phyloP scores from a whole-genome alignment of 1,139 yeast genomes.

The Yamadazyma blattariae region DNA sequence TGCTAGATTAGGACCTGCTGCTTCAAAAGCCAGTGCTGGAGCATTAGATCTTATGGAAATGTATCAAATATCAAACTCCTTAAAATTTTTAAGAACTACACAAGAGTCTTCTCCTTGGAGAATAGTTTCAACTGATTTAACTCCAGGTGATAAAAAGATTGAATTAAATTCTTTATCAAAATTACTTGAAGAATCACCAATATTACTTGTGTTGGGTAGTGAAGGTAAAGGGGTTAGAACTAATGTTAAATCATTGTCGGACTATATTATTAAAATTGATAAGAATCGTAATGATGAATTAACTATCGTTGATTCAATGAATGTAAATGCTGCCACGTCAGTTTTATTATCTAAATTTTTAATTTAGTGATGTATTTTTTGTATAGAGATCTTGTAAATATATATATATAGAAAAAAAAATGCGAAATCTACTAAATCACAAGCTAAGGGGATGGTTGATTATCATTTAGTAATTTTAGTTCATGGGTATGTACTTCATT shows the following conservation, averaged over 20 bases:
- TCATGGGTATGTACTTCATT: constrained; percentile 58
- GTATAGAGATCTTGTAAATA: not conserved
- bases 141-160: constrained; percentile 31
- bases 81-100: constrained; percentile 58
- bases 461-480: constrained; percentile 68
- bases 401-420: constrained; percentile 1
- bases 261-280: constrained; percentile 53
- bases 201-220: constrained; percentile 74
- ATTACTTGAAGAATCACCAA: constrained; percentile 51
- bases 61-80: constrained; percentile 54
- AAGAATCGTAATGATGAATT: constrained; percentile 31
- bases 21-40: constrained; percentile 84
- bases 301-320: constrained; percentile 68
- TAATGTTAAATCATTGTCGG: constrained; percentile 58
- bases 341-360: constrained; percentile 37
- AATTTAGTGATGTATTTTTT: not conserved
- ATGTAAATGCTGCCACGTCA: constrained; percentile 89
- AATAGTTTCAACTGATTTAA: constrained; percentile 53
- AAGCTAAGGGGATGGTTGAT: constrained; percentile 15
- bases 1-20: constrained; percentile 74
- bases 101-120: constrained; percentile 60
- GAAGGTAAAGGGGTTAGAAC: constrained; percentile 84
- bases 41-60: constrained; percentile 74
- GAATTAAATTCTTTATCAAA: constrained; percentile 41
- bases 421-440: not conserved